These are phyloP conservation scores for Bertia moriformis DNA, from an alignment of 2,329 filamentous ascomycete genomes.

Conservation along the genomic window DNA sequence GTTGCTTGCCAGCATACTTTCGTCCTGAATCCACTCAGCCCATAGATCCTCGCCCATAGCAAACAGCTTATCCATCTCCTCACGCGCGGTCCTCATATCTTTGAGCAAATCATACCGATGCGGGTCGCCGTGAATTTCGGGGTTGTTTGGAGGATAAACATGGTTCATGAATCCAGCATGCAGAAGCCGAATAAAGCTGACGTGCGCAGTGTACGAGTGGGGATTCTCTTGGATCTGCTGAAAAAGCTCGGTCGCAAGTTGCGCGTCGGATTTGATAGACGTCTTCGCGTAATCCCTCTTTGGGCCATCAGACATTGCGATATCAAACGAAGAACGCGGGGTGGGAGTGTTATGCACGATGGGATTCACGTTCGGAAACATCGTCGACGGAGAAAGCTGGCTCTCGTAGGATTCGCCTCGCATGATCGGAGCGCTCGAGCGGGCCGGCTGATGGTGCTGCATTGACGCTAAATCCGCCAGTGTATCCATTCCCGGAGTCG, in stretches of 20 bases:
- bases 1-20: constrained; percentile 37
- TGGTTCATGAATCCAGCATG: constrained; percentile 29
- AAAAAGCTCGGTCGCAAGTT: constrained; percentile 22
- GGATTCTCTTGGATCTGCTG: constrained; percentile 25
- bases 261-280: constrained; percentile 21
- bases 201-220: constrained; percentile 27
- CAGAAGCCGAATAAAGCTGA: constrained; percentile 26
- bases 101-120: constrained; percentile 26
- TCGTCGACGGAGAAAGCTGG: constrained; percentile 23
- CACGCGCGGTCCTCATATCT: constrained; percentile 29
- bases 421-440: constrained; percentile 18
- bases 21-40: constrained; percentile 48
- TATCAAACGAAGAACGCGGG: constrained; percentile 24
- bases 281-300: constrained; percentile 22
- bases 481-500: constrained; percentile 29
- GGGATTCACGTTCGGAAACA: constrained; percentile 20
- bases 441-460: constrained; percentile 26
- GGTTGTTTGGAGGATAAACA: constrained; percentile 25
- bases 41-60: constrained; percentile 48
- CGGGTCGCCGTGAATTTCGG: constrained; percentile 25
- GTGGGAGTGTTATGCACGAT: constrained; percentile 19
- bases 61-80: constrained; percentile 45
- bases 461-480: constrained; percentile 28
- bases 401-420: constrained; percentile 20
- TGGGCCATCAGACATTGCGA: constrained; percentile 25